Percentiles rank a stretch among this genome's conserved stretches.
These are phyloP conservation scores for Penicillium waksmanii DNA, from an alignment of 495 filamentous ascomycete genomes.

Conservation along the genomic window DNA sequence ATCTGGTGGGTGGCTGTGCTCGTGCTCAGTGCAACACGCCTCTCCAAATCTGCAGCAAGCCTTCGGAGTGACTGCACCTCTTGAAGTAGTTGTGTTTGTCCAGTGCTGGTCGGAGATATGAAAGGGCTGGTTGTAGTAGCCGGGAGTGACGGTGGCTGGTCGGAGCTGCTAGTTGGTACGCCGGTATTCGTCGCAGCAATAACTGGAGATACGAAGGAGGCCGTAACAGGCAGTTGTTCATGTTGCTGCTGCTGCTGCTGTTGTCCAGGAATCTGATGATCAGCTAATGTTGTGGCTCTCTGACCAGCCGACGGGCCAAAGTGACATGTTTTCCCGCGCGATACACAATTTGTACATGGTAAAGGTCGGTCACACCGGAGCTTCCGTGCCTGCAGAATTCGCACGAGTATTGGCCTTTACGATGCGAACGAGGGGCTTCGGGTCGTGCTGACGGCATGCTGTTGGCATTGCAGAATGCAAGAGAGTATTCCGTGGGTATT, in stretches of 20 bases:
- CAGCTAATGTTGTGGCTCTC: neutral
- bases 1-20: neutral
- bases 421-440: neutral
- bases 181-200: no score
- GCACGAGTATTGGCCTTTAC: neutral
- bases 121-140: neutral
- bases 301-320: neutral
- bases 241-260: neutral
- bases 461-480: constrained; percentile 4
- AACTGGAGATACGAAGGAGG: neutral
- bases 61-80: neutral
- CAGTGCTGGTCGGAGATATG: neutral
- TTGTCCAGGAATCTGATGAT: neutral
- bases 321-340: neutral
- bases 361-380: neutral
- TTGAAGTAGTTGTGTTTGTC: neutral
- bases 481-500: neutral
- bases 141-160: neutral
- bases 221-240: neutral
- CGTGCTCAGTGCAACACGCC: neutral
- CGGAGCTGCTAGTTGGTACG: neutral
- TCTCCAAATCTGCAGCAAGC: neutral
- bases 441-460: neutral
- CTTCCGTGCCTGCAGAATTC: neutral
- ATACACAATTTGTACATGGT: neutral